Evolutionary conservation across 257 asterid genomes (phyloP), one percentile per base, ranked within the genome.

Genomic region (Solanum peruvianum): DNA sequence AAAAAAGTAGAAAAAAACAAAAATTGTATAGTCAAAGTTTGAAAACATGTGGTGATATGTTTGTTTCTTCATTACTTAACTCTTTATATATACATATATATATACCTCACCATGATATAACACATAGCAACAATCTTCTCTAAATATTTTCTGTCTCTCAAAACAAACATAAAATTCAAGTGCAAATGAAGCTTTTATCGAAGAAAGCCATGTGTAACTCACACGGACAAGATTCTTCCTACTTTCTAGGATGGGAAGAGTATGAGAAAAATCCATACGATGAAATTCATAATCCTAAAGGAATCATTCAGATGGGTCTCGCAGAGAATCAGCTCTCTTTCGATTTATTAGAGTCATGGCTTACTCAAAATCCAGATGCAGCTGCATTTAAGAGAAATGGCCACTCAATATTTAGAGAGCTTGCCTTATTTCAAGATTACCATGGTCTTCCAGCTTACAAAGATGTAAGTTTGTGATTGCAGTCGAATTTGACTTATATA

Each of bases 251-350:
- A 37, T 91, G 93, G 93, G 83, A 89, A 56, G 93, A 91, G 78
- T 91, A 91, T 44, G 90, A 91, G 92, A 91, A 91, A 47, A 89
- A 91, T 62, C 92, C 93, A 7, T 88, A 85, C 64, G 83, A 89
- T 86, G 91, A 87, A 64, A 41, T 52, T 77, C 77, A 35, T 11
- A 91, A 91, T 62, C 93, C 91, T 47, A 85, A 85, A 18, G 92
- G 92, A 69, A 89, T 91, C 18, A 91, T 91, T 81, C 93, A 89
- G 90, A 91, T 91, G 93, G 93, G 93, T 23, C 93, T 91, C 18
- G 93, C 93, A 23, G 93, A 91, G 88, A 91, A 89, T 91, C 93
- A 91, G 89, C 93, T 90, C 64, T 91, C 93, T 0, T 91, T 91
- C 78, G 93, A 89, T 85, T 71, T 87, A 8, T 39, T 91, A 23